These are phyloP conservation scores for Chytriomyces hyalinus DNA, from an alignment of 192 early-diverging fungal genomes.

Conservation along the genomic window DNA sequence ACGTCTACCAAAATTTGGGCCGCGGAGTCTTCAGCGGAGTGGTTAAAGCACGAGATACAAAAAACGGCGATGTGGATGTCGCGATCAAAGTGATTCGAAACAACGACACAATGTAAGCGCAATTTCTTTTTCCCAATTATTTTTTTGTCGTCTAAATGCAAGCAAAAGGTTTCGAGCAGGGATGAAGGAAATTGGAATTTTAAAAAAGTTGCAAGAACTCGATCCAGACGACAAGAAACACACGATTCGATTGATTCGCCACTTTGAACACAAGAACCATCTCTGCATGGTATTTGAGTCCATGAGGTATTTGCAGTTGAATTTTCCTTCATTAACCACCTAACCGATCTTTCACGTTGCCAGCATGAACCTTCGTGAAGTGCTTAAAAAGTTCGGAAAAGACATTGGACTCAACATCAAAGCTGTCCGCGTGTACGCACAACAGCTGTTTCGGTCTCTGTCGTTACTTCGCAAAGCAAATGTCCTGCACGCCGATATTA, in stretches of 20 bases:
- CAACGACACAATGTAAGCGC: slow-evolving; percentile 84
- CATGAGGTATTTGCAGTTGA: slow-evolving; percentile 59
- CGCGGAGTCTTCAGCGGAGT: slow-evolving; percentile 96
- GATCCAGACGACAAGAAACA: slow-evolving; percentile 92
- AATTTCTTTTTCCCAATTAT: neutral
- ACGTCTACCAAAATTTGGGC: slow-evolving; percentile 83
- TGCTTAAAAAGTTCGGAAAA: slow-evolving; percentile 94
- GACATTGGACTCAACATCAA: slow-evolving; percentile 91
- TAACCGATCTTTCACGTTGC: neutral
- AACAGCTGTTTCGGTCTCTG: slow-evolving; percentile 86
- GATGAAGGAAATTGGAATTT: slow-evolving; percentile 84
- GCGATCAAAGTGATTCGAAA: slow-evolving; percentile 96
- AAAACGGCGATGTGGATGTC: slow-evolving; percentile 74
- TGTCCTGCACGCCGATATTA: slow-evolving; percentile 94
- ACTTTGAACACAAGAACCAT: slow-evolving; percentile 91
- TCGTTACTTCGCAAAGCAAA: slow-evolving; percentile 81
- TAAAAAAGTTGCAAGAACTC: slow-evolving; percentile 81
- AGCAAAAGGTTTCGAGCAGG: slow-evolving; percentile 78
- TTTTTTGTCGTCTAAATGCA: neutral
- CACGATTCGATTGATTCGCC: slow-evolving; percentile 78
- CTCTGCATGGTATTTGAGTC: slow-evolving; percentile 95
- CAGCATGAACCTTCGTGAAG: slow-evolving; percentile 89
- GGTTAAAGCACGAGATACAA: slow-evolving; percentile 81
- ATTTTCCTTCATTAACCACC: neutral
- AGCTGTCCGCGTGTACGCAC: slow-evolving; percentile 89